Evolutionary conservation across 108 stramenopile genomes (phyloP).

Genomic region (Skeletonema costatum): DNA sequence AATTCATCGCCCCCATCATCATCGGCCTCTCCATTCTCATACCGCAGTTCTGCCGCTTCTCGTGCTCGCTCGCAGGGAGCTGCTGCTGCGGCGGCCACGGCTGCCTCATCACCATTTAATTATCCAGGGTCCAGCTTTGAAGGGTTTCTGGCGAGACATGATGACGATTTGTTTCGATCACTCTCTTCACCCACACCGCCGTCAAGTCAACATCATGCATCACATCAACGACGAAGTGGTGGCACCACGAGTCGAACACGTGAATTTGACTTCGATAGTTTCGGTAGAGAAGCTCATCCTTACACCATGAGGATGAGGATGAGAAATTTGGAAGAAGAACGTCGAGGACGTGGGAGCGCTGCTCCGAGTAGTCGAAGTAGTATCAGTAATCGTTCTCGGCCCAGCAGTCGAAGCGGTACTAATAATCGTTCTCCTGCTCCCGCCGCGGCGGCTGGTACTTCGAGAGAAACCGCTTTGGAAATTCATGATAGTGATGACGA

Average conservation of each 20-base stretch:
- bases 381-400: not conserved
- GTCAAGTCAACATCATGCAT: not conserved
- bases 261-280: not conserved
- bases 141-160: not conserved
- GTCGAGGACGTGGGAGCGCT: not conserved
- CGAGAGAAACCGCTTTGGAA: slow-evolving; percentile 46
- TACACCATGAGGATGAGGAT: not conserved
- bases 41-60: not conserved
- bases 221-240: not conserved
- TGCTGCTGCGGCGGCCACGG: not conserved
- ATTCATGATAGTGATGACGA: slow-evolving; percentile 43
- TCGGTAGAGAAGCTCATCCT: not conserved
- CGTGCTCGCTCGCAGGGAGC: not conserved
- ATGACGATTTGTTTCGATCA: not conserved
- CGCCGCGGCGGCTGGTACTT: slow-evolving; percentile 17
- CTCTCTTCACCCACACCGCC: not conserved
- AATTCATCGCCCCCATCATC: slow-evolving; percentile 7
- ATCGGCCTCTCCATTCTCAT: slow-evolving; percentile 2
- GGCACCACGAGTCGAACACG: not conserved
- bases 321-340: not conserved
- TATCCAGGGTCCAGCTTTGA: slow-evolving; percentile 1
- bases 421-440: not conserved
- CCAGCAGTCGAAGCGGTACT: not conserved
- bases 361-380: not conserved
- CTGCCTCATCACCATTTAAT: slow-evolving; percentile 3